A percentile compares a stretch with the other conserved stretches of the same genome.
Evolutionary conservation across 768 basidiomycete genomes (phyloP).

Genomic region (Hydnum rufescens): DNA sequence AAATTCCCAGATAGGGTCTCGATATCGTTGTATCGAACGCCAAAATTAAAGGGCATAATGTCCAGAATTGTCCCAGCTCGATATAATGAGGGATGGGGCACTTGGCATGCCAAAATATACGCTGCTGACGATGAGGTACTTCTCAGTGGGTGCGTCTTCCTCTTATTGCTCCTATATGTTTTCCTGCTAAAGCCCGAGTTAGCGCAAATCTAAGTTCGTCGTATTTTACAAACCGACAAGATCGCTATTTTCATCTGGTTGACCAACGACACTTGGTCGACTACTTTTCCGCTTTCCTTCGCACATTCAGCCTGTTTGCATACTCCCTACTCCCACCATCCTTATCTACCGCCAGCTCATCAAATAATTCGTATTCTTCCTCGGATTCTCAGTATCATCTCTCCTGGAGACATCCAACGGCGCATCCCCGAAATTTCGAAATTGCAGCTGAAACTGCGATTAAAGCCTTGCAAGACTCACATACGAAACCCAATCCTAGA

Average conservation of each 20-base stretch:
- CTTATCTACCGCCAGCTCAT: constrained; percentile 15
- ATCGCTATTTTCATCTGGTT: constrained; percentile 70
- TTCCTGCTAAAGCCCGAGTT: background rate
- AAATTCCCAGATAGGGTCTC: constrained; percentile 53
- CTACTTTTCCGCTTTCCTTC: constrained; percentile 69
- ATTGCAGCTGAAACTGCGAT: constrained; percentile 36
- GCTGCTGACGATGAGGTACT: constrained; percentile 84
- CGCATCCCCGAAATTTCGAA: constrained; percentile 53
- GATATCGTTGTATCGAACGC: constrained; percentile 72
- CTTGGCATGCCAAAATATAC: constrained; percentile 96
- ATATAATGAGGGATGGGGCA: constrained; percentile 97
- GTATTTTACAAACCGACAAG: constrained; percentile 90
- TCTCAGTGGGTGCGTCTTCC: constrained; percentile 57
- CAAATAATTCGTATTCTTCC: background rate
- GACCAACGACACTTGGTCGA: constrained; percentile 43
- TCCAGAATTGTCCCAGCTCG: constrained; percentile 67
- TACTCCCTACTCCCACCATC: constrained; percentile 26
- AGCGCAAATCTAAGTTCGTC: constrained; percentile 87
- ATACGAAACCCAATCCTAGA: background rate
- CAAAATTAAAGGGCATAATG: constrained; percentile 56
- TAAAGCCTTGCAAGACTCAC: constrained; percentile 33
- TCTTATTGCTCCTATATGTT: too few species aligned
- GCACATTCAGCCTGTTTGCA: constrained; percentile 48
- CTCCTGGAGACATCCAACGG: constrained; percentile 44
- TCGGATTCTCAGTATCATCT: constrained; percentile 27